A percentile compares a stretch with the other conserved stretches of the same genome.
phyloP scores from a whole-genome alignment of 2,329 filamentous ascomycete species.

The Malbranchea zuffiana region DNA sequence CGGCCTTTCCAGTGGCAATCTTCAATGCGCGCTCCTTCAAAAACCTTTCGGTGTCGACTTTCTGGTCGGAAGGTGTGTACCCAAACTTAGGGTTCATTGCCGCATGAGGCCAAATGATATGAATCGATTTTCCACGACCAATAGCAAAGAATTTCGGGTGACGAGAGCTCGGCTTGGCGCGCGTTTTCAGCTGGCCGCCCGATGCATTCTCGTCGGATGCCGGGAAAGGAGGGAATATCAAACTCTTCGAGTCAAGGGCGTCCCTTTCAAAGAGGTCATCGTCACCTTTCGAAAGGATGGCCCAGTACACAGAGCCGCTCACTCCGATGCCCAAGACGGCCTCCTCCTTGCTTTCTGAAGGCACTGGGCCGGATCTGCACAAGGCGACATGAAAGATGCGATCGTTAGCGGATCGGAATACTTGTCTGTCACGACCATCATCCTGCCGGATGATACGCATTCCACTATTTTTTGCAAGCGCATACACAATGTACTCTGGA shows the following conservation, averaged over 20 bases:
- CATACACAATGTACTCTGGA: conserved; percentile 85
- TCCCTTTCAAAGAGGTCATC: conserved; percentile 70
- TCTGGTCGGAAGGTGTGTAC: conserved; percentile 41
- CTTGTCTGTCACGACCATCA: conserved; percentile 79
- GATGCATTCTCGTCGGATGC: conserved; percentile 82
- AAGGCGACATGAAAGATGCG: conserved; percentile 90
- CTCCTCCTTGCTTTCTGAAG: conserved; percentile 53
- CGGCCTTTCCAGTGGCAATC: conserved; percentile 94
- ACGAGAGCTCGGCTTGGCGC: conserved; percentile 76
- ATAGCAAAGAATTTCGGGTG: conserved; percentile 93
- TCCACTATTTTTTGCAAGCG: conserved; percentile 84
- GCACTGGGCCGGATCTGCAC: conserved; percentile 52
- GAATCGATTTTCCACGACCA: conserved; percentile 89
- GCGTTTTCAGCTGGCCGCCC: conserved; percentile 87
- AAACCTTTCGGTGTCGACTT: conserved; percentile 77
- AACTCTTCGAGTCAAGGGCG: conserved; percentile 71
- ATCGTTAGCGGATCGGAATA: conserved; percentile 84
- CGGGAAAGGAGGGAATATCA: conserved; percentile 77
- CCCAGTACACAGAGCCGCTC: conserved; percentile 95
- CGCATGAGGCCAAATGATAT: conserved; percentile 60
- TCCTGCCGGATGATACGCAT: conserved; percentile 90
- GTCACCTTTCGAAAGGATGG: conserved; percentile 62
- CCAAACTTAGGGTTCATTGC: conserved; percentile 42
- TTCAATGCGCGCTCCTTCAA: conserved; percentile 78
- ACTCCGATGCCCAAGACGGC: conserved; percentile 85